Base-by-base conservation (phyloP, 2,329 filamentous ascomycete genomes). In the Scolecobasidium constrictum region DNA sequence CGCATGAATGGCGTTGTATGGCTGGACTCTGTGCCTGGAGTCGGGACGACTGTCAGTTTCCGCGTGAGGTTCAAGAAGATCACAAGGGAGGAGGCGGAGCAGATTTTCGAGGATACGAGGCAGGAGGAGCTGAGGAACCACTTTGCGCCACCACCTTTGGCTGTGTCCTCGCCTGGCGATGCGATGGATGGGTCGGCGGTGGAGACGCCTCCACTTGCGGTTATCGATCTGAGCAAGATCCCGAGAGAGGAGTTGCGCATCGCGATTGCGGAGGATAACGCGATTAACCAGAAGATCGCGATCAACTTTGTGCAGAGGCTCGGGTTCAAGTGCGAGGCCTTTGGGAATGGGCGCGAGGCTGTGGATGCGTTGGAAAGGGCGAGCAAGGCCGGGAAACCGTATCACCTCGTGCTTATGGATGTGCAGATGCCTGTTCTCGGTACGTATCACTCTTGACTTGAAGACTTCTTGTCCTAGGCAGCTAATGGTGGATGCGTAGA, bases 361-460 rank as follows among this genome's bases (percentile, higher is more conserved):
- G 83, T 94, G 12, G 84, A 94, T 53, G 88, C 86, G 0, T 66
- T 95, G n/a, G 78, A 82, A 6, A 68, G 75, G 40, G 83, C 81
- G 48, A 82, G 83, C 3, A 70, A 67, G 35, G 81, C 84, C 48
- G 81, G 81, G 1, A 69, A 69, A 6, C 88, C 87, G 0, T 95
- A 93, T 63, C 87, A 95, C 54, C 73, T 95, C 22, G 81, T 94
- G 16, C 73, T 95, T 35, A 95, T 95, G 88, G 88, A 95, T 58
- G 86, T 94, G 3, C 87, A 94, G 63, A 95, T 95, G 88, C 88
- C 88, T 0, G 78, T 93, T 3, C 74, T 94, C 6, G 88, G 94
- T 56, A 51, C 35, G 47, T 36, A 5, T 16, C n/a, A 1, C 21
- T 3, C 3, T 3, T 5, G 18, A 19, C 56, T 23, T 35, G 9